Evolutionary conservation across 2,329 filamentous ascomycete genomes (phyloP), one percentile per base, ranked within the genome.

Genomic region (Zasmidium cellare): DNA sequence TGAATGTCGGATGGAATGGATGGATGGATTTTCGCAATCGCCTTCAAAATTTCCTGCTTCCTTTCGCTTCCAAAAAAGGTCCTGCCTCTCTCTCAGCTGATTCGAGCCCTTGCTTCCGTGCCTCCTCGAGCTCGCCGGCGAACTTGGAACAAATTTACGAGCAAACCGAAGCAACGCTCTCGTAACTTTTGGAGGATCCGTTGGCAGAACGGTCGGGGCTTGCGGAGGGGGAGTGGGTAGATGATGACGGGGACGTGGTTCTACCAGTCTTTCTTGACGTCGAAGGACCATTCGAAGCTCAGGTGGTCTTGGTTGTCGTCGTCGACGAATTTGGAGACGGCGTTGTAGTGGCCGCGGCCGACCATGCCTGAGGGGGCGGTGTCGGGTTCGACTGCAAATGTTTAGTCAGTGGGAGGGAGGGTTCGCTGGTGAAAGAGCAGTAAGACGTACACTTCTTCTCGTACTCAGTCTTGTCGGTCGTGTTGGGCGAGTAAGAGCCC

Each of bases 181-280:
- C 44, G 24, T 38, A 23, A 20, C 23, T 14, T 22, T 11, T 1
- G 9, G 28, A 16, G 44, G 22, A 35, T 22, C 7, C n/a, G 53
- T 6, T 24, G 9, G 6, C 14, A 3, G 18, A 7, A 24, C 18
- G 9, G 11, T 52, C 11, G 25, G 25, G 6, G 35, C 35, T 41
- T 14, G 35, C 16, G 3, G 7, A 14, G 35, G 35, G 7, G 7
- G 3, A 41, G 35, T 14, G 35, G 11, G 35, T 41, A 41, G 16
- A 41, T 41, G 7, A 41, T 41, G 35, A 18, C n/a, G 35, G 11
- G 24, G 23, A n/a, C 1, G 20, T 44, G n/a, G 9, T 9, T 23
- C 65, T 87, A 90, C 94, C 94, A 97, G 74, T 96, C 91, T 84
- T 97, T 99, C 78, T 89, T 84, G 75, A 99, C 96, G 72, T 97